phyloP scores from a whole-genome alignment of 2,329 filamentous ascomycete species.

The Exophiala spinifera region DNA sequence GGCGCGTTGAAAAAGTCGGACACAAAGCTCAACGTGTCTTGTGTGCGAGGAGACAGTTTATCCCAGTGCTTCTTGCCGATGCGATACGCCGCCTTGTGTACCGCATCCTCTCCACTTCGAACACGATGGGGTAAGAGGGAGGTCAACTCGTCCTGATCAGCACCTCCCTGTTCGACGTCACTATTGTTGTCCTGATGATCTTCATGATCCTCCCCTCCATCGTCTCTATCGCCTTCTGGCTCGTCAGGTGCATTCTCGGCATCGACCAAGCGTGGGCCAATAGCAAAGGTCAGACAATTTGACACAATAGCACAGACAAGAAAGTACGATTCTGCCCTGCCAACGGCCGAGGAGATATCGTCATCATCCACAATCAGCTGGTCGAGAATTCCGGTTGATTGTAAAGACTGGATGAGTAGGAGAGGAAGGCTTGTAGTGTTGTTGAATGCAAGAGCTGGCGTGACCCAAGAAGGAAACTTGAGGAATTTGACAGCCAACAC shows the following conservation, averaged over 20 bases:
- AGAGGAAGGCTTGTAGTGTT: constrained; percentile 55
- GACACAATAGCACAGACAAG: constrained; percentile 62
- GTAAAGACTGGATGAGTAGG: constrained; percentile 52
- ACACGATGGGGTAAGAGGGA: constrained; percentile 48
- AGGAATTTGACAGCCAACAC: constrained; percentile 43
- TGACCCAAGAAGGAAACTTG: constrained; percentile 51
- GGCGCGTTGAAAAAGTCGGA: constrained; percentile 60
- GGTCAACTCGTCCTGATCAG: constrained; percentile 45
- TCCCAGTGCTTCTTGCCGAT: constrained; percentile 33
- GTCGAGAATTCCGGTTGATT: constrained; percentile 55
- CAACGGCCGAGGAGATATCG: constrained; percentile 46
- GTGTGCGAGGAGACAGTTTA: constrained; percentile 37
- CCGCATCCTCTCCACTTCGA: constrained; percentile 10
- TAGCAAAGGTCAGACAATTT: constrained; percentile 61
- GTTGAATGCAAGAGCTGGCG: constrained; percentile 55
- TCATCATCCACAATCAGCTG: constrained; percentile 46
- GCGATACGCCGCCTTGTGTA: constrained; percentile 27
- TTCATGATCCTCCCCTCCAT: constrained; percentile 22
- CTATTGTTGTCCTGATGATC: background rate
- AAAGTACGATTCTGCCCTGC: constrained; percentile 63
- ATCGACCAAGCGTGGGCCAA: constrained; percentile 59
- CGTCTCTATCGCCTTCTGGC: constrained; percentile 28
- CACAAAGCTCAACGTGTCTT: constrained; percentile 40
- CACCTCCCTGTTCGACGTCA: constrained; percentile 23
- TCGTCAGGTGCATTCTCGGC: constrained; percentile 41